Conservation (phyloP, 2,329 filamentous ascomycete genomes). For the Pyrenophora seminiperda region DNA sequence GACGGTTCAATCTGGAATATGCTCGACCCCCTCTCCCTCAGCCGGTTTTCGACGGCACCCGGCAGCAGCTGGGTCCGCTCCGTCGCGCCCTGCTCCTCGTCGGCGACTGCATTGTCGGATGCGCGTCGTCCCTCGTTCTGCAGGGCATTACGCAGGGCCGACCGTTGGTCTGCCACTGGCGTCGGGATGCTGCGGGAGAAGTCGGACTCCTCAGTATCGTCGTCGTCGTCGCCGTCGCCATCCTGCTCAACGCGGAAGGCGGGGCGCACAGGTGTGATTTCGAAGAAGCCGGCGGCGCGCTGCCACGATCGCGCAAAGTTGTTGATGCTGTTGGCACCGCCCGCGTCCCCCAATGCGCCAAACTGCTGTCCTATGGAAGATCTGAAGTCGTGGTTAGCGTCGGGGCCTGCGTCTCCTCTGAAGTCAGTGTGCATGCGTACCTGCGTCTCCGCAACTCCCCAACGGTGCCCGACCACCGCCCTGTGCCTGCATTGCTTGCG, state of each 20-base stretch:
- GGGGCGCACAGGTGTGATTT: conserved; percentile 79
- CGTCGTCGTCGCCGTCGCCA: conserved; percentile 34
- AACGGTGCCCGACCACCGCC: conserved; percentile 27
- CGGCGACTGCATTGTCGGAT: conserved; percentile 47
- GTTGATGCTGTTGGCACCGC: conserved; percentile 90
- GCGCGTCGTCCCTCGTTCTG: conserved; percentile 43
- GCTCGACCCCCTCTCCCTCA: conserved; percentile 48
- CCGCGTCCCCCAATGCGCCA: conserved; percentile 67
- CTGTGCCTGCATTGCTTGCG: conserved; percentile 37
- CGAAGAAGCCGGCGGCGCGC: conserved; percentile 83
- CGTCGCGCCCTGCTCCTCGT: conserved; percentile 41
- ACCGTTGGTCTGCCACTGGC: conserved; percentile 47
- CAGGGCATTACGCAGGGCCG: conserved; percentile 50
- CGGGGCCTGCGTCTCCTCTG: background rate
- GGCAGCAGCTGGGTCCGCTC: conserved; percentile 41
- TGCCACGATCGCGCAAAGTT: conserved; percentile 94
- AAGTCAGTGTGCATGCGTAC: conserved; percentile 22
- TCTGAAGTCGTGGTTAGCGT: conserved; percentile 27
- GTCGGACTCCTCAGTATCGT: conserved; percentile 36
- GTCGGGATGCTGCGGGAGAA: conserved; percentile 39
- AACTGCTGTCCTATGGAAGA: conserved; percentile 59
- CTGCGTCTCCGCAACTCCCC: conserved; percentile 47
- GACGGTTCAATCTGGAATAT: conserved; percentile 57
- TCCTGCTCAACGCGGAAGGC: conserved; percentile 65
- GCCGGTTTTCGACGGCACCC: conserved; percentile 32